Conservation (phyloP, 2,329 filamentous ascomycete species). For the Colletotrichum filicis region DNA sequence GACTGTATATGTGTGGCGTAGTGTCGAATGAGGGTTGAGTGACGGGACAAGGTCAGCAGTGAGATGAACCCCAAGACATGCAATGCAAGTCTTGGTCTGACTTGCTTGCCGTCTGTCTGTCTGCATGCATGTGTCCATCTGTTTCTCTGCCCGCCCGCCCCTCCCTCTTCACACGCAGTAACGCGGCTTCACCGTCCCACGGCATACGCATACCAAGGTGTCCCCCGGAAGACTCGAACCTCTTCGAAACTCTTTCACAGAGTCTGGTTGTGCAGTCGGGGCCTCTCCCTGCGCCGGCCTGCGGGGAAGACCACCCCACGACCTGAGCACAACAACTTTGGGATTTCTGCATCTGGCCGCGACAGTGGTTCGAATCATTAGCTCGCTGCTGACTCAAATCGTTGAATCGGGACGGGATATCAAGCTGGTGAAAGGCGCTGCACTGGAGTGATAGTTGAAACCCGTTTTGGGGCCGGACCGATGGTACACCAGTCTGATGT, state of each 20-base stretch:
- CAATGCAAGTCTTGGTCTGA: neutral
- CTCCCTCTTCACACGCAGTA: neutral
- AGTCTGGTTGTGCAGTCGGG: neutral
- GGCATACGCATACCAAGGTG: slow-evolving; percentile 3
- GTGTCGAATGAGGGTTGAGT: neutral
- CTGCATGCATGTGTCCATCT: no score
- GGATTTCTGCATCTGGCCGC: neutral
- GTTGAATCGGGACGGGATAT: neutral
- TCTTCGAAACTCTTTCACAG: slow-evolving; percentile 22
- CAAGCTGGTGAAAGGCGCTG: neutral
- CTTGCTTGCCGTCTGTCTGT: neutral
- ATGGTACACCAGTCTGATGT: neutral
- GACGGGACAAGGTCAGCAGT: neutral
- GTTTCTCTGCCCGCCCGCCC: no score
- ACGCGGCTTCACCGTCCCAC: neutral
- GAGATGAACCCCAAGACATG: slow-evolving; percentile 19
- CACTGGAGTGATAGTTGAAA: neutral
- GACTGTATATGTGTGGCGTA: neutral
- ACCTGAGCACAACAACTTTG: slow-evolving; percentile 4
- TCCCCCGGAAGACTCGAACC: slow-evolving; percentile 25
- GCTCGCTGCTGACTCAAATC: neutral
- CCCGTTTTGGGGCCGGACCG: neutral
- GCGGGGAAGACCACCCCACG: slow-evolving; percentile 20
- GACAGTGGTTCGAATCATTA: slow-evolving; percentile 1
- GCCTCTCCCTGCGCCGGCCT: slow-evolving; percentile 1